phyloP scores from a whole-genome alignment of 495 filamentous ascomycete species.

The Terfezia boudieri region DNA sequence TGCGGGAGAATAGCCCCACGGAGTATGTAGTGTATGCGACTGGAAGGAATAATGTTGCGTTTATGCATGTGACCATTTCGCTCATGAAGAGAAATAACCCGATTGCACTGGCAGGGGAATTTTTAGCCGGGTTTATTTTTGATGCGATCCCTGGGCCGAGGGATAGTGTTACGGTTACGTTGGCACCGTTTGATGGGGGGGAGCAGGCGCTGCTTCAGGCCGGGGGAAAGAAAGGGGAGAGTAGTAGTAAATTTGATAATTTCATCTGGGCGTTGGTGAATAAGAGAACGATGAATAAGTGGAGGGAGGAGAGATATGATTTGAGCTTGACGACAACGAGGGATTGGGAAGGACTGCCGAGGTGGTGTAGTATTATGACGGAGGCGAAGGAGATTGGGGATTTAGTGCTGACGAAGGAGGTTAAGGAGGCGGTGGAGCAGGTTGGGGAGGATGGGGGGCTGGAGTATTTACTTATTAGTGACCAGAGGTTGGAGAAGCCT shows the following conservation, averaged over 20 bases:
- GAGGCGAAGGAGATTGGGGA: slow-evolving; percentile 95
- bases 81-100: slow-evolving; percentile 85
- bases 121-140: slow-evolving; percentile 48
- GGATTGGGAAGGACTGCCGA: slow-evolving; percentile 73
- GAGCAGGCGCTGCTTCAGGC: slow-evolving; percentile 45
- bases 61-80: slow-evolving; percentile 60
- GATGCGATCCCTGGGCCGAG: slow-evolving; percentile 43
- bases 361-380: slow-evolving; percentile 84
- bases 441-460: slow-evolving; percentile 46
- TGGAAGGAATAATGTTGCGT: slow-evolving; percentile 80
- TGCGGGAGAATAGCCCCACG: slow-evolving; percentile 64
- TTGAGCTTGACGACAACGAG: slow-evolving; percentile 76
- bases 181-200: slow-evolving; percentile 79
- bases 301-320: slow-evolving; percentile 86
- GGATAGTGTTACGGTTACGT: slow-evolving; percentile 49
- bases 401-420: slow-evolving; percentile 54
- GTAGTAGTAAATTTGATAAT: slow-evolving; percentile 58
- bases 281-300: slow-evolving; percentile 76
- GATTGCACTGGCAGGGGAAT: slow-evolving; percentile 44
- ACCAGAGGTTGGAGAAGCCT: slow-evolving; percentile 81
- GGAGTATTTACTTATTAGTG: slow-evolving; percentile 71
- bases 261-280: slow-evolving; percentile 86
- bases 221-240: slow-evolving; percentile 30
- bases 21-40: slow-evolving; percentile 83
- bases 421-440: slow-evolving; percentile 55